A percentile compares a stretch with the other conserved stretches of the same genome.
Evolutionary conservation across 2,329 filamentous ascomycete genomes (phyloP).

Genomic region (Penicillium psychrosexuale): DNA sequence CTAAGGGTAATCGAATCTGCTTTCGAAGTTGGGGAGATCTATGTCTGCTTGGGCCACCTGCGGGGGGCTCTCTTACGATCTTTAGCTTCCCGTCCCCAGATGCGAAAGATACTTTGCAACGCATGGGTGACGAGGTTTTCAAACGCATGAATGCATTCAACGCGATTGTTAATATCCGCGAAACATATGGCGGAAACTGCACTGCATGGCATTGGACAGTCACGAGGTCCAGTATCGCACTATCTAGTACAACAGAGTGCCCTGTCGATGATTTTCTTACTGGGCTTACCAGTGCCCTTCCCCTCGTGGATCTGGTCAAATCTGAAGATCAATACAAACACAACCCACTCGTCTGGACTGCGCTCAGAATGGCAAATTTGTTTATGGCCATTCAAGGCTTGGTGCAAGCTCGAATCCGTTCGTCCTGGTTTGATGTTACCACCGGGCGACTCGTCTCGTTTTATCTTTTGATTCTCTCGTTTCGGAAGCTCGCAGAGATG

Average conservation of each 20-base stretch:
- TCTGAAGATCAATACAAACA: neutral
- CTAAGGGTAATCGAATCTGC: constrained; percentile 15
- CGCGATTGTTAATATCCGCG: constrained; percentile 15
- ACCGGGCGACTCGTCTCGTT: constrained; percentile 12
- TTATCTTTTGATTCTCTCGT: constrained; percentile 17
- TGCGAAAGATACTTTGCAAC: neutral
- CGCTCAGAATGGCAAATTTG: constrained; percentile 14
- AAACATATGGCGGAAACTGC: constrained; percentile 1
- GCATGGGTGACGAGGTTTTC: constrained; percentile 6
- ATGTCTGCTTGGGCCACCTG: constrained; percentile 10
- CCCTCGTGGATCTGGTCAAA: constrained; percentile 1
- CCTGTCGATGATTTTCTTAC: constrained; percentile 1
- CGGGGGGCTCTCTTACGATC: neutral
- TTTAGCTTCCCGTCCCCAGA: neutral
- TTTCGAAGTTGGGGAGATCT: constrained; percentile 20
- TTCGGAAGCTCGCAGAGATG: constrained; percentile 15
- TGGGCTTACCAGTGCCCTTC: constrained; percentile 6
- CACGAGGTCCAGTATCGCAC: neutral
- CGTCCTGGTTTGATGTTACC: constrained; percentile 3
- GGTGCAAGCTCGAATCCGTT: constrained; percentile 9
- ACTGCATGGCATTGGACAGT: constrained; percentile 12
- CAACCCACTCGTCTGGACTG: constrained; percentile 9
- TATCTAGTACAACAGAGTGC: neutral
- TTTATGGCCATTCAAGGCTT: constrained; percentile 17
- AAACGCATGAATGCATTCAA: neutral